These are phyloP conservation scores for Sequoiadendron giganteum DNA, from an alignment of 75 land plant genomes.

Conservation along the genomic window DNA sequence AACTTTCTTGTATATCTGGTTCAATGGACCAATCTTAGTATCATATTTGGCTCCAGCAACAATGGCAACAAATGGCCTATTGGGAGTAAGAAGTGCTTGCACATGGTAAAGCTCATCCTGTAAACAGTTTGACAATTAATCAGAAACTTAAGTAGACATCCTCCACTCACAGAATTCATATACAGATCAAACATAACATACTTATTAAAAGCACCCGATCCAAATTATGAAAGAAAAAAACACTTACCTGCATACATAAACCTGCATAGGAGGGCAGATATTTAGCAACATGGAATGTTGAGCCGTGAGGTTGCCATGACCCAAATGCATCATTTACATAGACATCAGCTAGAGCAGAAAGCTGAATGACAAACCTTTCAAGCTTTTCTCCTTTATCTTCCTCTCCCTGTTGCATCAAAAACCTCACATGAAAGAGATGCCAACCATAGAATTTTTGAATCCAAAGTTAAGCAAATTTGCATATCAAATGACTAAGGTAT, in stretches of 20 bases:
- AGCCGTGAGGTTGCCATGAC: constrained; percentile 53
- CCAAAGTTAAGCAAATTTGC: neutral
- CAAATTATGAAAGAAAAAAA: neutral
- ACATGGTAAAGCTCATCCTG: constrained; percentile 47
- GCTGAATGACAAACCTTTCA: constrained; percentile 38
- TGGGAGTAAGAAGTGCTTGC: constrained; percentile 34
- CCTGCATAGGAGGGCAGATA: constrained; percentile 53
- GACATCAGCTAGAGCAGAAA: constrained; percentile 59
- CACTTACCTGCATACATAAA: constrained; percentile 45
- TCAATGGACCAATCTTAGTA: constrained; percentile 52
- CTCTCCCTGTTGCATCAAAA: constrained; percentile 29
- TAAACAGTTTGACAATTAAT: neutral
- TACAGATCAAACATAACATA: neutral
- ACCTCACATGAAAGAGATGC: neutral
- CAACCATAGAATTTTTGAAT: neutral
- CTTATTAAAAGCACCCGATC: neutral
- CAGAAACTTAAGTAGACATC: neutral
- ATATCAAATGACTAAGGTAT: neutral
- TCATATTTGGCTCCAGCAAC: constrained; percentile 60
- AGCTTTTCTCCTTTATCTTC: constrained; percentile 50
- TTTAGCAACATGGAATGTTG: constrained; percentile 47
- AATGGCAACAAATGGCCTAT: constrained; percentile 45
- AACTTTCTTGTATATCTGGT: constrained; percentile 42
- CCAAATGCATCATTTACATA: constrained; percentile 57
- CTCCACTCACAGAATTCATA: neutral